Percentiles rank a stretch among this genome's conserved stretches.
phyloP scores from a whole-genome alignment of 306 rosid species.

The Sicyos baderoa region DNA sequence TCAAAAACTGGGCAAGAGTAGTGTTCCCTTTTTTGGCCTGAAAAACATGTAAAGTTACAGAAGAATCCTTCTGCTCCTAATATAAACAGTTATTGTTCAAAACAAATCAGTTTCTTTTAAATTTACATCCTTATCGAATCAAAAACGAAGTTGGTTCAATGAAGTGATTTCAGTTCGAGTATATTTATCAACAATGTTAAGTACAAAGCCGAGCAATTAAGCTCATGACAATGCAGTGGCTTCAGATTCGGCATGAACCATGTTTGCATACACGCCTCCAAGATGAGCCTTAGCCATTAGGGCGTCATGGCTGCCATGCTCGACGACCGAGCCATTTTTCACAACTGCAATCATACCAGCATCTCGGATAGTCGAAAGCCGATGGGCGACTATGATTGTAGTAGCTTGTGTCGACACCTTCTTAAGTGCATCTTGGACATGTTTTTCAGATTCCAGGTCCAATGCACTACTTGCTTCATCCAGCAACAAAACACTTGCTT shows the following conservation, averaged over 20 bases:
- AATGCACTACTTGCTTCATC: constrained; percentile 96
- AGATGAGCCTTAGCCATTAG: constrained; percentile 45
- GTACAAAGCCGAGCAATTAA: not conserved
- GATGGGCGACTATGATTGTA: constrained; percentile 67
- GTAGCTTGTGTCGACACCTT: constrained; percentile 48
- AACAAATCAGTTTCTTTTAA: not conserved
- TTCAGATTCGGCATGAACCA: constrained; percentile 66
- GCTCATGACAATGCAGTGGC: constrained; percentile 57
- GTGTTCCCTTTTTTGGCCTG: not conserved
- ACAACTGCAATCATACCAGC: constrained; percentile 66
- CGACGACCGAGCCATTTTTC: constrained; percentile 58
- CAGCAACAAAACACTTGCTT: constrained; percentile 55
- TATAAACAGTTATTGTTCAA: not conserved
- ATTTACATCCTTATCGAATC: not conserved
- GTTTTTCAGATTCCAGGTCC: constrained; percentile 75
- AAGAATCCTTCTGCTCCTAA: not conserved
- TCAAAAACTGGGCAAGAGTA: not conserved
- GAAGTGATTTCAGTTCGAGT: not conserved
- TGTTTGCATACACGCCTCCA: constrained; percentile 56
- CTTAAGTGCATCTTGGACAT: constrained; percentile 58
- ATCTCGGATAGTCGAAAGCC: constrained; percentile 61
- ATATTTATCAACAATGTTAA: not conserved
- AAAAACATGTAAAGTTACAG: not conserved
- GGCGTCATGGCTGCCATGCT: constrained; percentile 64
- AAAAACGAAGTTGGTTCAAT: not conserved